These are phyloP conservation scores for Erythrobasidium hasegawianum DNA, from an alignment of 1,284 basidiomycete genomes.

Conservation along the genomic window DNA sequence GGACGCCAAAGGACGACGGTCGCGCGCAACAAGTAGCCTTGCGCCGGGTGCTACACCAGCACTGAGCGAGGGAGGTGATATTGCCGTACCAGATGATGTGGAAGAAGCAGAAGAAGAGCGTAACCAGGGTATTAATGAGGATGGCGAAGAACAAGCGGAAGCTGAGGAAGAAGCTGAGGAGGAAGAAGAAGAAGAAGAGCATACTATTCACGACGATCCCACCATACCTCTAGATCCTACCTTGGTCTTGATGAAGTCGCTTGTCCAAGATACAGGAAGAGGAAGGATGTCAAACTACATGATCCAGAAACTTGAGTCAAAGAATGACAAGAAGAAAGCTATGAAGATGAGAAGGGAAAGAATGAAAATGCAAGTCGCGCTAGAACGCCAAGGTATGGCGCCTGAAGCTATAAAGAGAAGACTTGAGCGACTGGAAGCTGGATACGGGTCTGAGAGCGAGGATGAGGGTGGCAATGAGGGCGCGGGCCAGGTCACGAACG, in stretches of 20 bases:
- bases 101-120: too few species aligned
- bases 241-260: slow-evolving; percentile 10
- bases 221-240: slow-evolving; percentile 18
- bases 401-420: slow-evolving; percentile 12
- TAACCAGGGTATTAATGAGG: not conserved
- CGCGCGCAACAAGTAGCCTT: not conserved
- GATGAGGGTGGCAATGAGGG: not conserved
- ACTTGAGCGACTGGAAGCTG: slow-evolving; percentile 2
- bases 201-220: slow-evolving; percentile 4
- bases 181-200: slow-evolving; percentile 1
- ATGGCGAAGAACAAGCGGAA: slow-evolving; percentile 7
- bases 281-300: slow-evolving; percentile 3
- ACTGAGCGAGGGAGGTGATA: too few species aligned
- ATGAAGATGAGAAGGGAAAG: slow-evolving; percentile 12
- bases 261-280: slow-evolving; percentile 9
- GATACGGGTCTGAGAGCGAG: not conserved
- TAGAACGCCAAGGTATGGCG: not conserved
- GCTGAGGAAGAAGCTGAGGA: not conserved
- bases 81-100: too few species aligned
- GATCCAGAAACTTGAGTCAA: not conserved
- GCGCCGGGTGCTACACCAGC: not conserved
- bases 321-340: slow-evolving; percentile 1
- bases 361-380: slow-evolving; percentile 10
- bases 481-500: too few species aligned
- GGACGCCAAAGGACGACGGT: not conserved